Evolutionary conservation across 1,284 basidiomycete genomes (phyloP).

Genomic region (Xanthoconium separans): DNA sequence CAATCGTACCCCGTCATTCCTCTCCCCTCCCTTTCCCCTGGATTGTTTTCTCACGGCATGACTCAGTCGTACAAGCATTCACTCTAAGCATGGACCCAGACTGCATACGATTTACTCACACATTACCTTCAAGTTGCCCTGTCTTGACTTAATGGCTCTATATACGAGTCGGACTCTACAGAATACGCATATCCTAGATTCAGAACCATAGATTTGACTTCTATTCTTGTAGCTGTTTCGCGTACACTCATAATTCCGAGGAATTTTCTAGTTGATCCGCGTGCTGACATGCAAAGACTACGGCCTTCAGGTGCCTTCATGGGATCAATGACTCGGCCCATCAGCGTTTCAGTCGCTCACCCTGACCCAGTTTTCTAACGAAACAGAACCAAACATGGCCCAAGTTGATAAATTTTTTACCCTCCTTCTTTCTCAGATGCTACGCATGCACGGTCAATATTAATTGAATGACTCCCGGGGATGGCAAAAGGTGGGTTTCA

Average conservation of each 20-base stretch:
- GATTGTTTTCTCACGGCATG: conserved; percentile 11
- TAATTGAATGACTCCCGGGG: too few relatives aligned
- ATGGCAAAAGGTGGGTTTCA: conserved; percentile 51
- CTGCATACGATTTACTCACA: conserved; percentile 12
- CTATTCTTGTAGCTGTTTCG: conserved; percentile 23
- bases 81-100: conserved; percentile 16
- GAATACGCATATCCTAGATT: conserved; percentile 13
- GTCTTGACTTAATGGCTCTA: conserved; percentile 15
- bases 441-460: too few relatives aligned
- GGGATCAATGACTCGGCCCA: background rate
- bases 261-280: conserved; percentile 2
- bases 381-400: conserved; percentile 17
- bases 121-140: background rate
- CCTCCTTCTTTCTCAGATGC: background rate
- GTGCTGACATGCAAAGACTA: background rate
- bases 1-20: background rate
- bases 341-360: conserved; percentile 7
- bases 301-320: conserved; percentile 3
- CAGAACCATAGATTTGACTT: conserved; percentile 6
- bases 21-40: background rate
- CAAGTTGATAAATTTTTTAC: background rate
- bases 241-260: conserved; percentile 8
- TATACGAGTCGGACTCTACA: conserved; percentile 12
- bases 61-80: conserved; percentile 9
- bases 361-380: background rate